Evolutionary conservation across 2,329 filamentous ascomycete genomes (phyloP).

Genomic region (Drechmeria coniospora): DNA sequence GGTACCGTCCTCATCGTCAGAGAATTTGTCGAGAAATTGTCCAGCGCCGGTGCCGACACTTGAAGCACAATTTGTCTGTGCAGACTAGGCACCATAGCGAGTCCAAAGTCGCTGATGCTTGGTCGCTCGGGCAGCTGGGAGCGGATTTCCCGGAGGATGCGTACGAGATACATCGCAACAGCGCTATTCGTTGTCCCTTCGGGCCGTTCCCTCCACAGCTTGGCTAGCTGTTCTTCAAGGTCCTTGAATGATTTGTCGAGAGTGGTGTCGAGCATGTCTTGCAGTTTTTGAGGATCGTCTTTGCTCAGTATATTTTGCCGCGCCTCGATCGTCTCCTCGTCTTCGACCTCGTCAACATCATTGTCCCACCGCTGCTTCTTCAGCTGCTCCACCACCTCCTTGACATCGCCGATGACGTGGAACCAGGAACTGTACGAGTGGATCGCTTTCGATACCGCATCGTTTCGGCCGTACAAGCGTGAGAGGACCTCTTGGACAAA

Average conservation of each 20-base stretch:
- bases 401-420: conserved; percentile 52
- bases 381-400: conserved; percentile 47
- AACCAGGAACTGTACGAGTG: conserved; percentile 59
- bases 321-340: conserved; percentile 53
- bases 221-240: conserved; percentile 39
- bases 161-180: conserved; percentile 52
- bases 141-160: conserved; percentile 60
- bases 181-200: conserved; percentile 31
- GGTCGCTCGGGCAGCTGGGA: conserved; percentile 42
- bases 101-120: conserved; percentile 38
- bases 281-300: conserved; percentile 52
- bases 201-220: conserved; percentile 31
- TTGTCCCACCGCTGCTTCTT: conserved; percentile 60
- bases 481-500: conserved; percentile 58
- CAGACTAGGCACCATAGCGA: conserved; percentile 45
- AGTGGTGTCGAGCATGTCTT: conserved; percentile 40
- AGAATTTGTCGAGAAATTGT: conserved; percentile 26
- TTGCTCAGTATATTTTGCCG: conserved; percentile 53
- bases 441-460: conserved; percentile 46
- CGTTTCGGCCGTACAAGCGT: conserved; percentile 56
- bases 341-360: conserved; percentile 56
- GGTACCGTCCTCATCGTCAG: conserved; percentile 33
- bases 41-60: conserved; percentile 33
- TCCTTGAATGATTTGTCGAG: conserved; percentile 40
- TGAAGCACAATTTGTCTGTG: conserved; percentile 44